Conservation (phyloP, 2,329 filamentous ascomycete species). For the Coccinonectria pachysandricola region DNA sequence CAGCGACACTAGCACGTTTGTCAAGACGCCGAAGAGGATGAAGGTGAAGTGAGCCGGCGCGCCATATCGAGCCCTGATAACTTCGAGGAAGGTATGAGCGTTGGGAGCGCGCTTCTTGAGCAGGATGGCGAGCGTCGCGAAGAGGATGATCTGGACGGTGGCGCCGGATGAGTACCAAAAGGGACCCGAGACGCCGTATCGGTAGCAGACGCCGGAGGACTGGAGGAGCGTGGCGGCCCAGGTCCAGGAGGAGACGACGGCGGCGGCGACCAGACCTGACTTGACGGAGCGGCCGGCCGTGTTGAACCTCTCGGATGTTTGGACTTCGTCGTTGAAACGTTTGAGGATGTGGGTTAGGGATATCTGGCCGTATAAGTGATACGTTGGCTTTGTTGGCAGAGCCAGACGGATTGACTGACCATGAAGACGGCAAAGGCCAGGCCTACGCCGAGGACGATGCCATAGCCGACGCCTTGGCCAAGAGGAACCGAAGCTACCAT, state of each 20-base stretch:
- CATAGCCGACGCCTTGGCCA: slow-evolving; percentile 60
- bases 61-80: slow-evolving; percentile 72
- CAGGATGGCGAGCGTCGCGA: slow-evolving; percentile 82
- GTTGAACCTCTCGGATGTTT: slow-evolving; percentile 86
- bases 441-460: slow-evolving; percentile 63
- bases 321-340: slow-evolving; percentile 53
- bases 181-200: slow-evolving; percentile 55
- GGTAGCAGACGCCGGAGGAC: slow-evolving; percentile 67
- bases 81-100: slow-evolving; percentile 75
- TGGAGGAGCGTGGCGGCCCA: slow-evolving; percentile 79
- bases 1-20: slow-evolving; percentile 75
- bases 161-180: slow-evolving; percentile 57
- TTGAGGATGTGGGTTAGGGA: slow-evolving; percentile 61
- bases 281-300: slow-evolving; percentile 82
- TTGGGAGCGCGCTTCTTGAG: slow-evolving; percentile 78
- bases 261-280: slow-evolving; percentile 74
- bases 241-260: slow-evolving; percentile 84
- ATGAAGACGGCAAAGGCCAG: slow-evolving; percentile 65
- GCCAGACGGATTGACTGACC: slow-evolving; percentile 28
- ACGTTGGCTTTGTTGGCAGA: no score
- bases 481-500: slow-evolving; percentile 27
- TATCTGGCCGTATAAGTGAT: no score
- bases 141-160: slow-evolving; percentile 79
- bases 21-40: slow-evolving; percentile 70
- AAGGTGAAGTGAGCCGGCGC: slow-evolving; percentile 61